Conservation (phyloP, 495 filamentous ascomycete species). For the Thozetella sp. region DNA sequence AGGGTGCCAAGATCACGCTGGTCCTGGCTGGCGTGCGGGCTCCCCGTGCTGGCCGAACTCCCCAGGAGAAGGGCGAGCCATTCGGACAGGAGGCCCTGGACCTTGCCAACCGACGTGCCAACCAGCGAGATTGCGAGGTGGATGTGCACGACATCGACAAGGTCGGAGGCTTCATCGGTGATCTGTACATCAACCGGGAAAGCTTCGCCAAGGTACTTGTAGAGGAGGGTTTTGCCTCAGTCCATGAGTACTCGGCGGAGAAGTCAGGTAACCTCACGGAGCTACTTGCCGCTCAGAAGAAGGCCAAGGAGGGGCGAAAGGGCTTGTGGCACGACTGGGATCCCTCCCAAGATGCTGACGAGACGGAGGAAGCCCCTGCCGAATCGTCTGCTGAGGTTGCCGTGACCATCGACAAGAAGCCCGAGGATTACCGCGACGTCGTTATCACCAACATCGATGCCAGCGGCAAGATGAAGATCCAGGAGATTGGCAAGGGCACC, state of each 20-base stretch:
- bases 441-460: constrained; percentile 86
- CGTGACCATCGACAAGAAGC: constrained; percentile 52
- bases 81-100: constrained; percentile 95
- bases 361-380: constrained; percentile 49
- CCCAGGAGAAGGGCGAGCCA: constrained; percentile 83
- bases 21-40: constrained; percentile 93
- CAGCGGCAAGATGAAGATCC: constrained; percentile 78
- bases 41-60: constrained; percentile 84
- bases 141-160: constrained; percentile 95
- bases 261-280: constrained; percentile 88
- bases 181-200: constrained; percentile 90
- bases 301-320: constrained; percentile 84
- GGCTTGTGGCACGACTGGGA: constrained; percentile 94
- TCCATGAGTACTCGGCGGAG: constrained; percentile 94
- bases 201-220: constrained; percentile 93
- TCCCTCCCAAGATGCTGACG: constrained; percentile 75
- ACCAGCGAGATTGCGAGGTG: constrained; percentile 96
- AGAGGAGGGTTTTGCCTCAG: constrained; percentile 89
- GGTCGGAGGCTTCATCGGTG: constrained; percentile 95
- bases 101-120: constrained; percentile 80
- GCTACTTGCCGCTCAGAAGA: constrained; percentile 83
- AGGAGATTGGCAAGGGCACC: constrained; percentile 82
- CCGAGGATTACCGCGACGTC: constrained; percentile 89
- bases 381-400: constrained; percentile 47
- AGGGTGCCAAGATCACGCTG: constrained; percentile 92